Evolutionary conservation across 805 yeast species (phyloP).

Genomic region (Torulaspora microellipsoides): DNA sequence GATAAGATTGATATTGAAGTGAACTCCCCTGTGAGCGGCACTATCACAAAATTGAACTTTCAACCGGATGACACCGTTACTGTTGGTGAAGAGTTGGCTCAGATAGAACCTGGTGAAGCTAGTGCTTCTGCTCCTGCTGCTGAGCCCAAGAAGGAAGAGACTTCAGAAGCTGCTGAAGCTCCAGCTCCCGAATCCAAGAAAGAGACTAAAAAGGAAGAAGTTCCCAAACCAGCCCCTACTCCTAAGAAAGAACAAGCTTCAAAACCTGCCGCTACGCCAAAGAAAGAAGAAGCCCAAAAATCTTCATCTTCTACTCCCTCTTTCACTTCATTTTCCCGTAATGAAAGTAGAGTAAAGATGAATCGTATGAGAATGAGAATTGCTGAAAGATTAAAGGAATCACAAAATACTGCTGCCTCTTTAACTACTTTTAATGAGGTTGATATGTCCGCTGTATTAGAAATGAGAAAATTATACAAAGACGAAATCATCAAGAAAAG

Average conservation of each 20-base stretch:
- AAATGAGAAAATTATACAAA: slow-evolving; percentile 93
- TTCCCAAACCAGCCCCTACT: slow-evolving; percentile 13
- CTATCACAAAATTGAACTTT: slow-evolving; percentile 76
- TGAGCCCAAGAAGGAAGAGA: slow-evolving; percentile 30
- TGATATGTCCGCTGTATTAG: slow-evolving; percentile 88
- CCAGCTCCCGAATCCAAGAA: slow-evolving; percentile 44
- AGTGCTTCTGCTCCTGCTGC: slow-evolving; percentile 41
- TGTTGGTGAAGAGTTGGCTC: slow-evolving; percentile 89
- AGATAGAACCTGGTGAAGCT: slow-evolving; percentile 72
- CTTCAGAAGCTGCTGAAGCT: slow-evolving; percentile 28
- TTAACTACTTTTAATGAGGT: slow-evolving; percentile 97
- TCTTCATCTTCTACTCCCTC: slow-evolving; percentile 34
- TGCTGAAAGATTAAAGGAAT: slow-evolving; percentile 98
- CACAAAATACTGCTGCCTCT: slow-evolving; percentile 98
- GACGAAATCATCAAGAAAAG: slow-evolving; percentile 93
- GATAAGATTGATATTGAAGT: slow-evolving; percentile 98
- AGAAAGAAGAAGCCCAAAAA: slow-evolving; percentile 24
- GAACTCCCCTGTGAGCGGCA: slow-evolving; percentile 90
- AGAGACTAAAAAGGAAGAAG: slow-evolving; percentile 20
- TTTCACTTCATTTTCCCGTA: slow-evolving; percentile 62
- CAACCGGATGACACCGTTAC: slow-evolving; percentile 87
- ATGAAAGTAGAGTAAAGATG: slow-evolving; percentile 92
- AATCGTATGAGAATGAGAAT: slow-evolving; percentile 99
- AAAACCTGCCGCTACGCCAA: slow-evolving; percentile 26
- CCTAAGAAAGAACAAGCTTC: slow-evolving; percentile 14